These are phyloP conservation scores for Durotheca rogersii DNA, from an alignment of 495 filamentous ascomycete species.

Conservation along the genomic window DNA sequence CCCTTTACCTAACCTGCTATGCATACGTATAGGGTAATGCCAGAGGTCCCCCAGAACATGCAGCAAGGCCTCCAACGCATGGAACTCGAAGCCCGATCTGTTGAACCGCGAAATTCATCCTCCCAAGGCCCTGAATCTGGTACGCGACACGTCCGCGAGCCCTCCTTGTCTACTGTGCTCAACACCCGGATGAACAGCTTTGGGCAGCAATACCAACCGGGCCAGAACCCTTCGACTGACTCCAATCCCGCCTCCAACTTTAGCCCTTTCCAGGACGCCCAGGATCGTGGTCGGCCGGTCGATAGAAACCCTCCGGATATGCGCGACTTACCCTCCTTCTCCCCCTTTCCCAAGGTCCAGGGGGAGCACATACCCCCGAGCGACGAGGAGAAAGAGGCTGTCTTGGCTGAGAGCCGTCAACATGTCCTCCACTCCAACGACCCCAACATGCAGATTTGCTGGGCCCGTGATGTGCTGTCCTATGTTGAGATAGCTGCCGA, in stretches of 20 bases:
- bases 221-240: slow-evolving; percentile 21
- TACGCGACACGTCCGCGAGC: slow-evolving; percentile 38
- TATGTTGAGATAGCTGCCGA: slow-evolving; percentile 82
- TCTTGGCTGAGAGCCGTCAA: slow-evolving; percentile 76
- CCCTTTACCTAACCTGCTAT: slow-evolving; percentile 3
- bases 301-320: slow-evolving; percentile 30
- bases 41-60: slow-evolving; percentile 71
- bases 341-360: slow-evolving; percentile 83
- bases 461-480: slow-evolving; percentile 88
- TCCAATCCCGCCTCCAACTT: slow-evolving; percentile 44
- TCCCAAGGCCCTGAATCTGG: slow-evolving; percentile 25
- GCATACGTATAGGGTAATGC: slow-evolving; percentile 51
- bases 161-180: slow-evolving; percentile 34
- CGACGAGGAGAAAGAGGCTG: slow-evolving; percentile 89
- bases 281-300: slow-evolving; percentile 23
- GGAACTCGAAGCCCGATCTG: slow-evolving; percentile 70
- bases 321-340: slow-evolving; percentile 76
- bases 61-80: slow-evolving; percentile 87
- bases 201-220: slow-evolving; percentile 36
- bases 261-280: slow-evolving; percentile 47
- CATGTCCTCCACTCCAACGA: slow-evolving; percentile 91
- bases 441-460: slow-evolving; percentile 92
- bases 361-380: slow-evolving; percentile 90
- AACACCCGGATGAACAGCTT: slow-evolving; percentile 32
- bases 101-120: slow-evolving; percentile 38